Base-by-base conservation (phyloP, 805 yeast species). In the Metschnikowia lunata region DNA sequence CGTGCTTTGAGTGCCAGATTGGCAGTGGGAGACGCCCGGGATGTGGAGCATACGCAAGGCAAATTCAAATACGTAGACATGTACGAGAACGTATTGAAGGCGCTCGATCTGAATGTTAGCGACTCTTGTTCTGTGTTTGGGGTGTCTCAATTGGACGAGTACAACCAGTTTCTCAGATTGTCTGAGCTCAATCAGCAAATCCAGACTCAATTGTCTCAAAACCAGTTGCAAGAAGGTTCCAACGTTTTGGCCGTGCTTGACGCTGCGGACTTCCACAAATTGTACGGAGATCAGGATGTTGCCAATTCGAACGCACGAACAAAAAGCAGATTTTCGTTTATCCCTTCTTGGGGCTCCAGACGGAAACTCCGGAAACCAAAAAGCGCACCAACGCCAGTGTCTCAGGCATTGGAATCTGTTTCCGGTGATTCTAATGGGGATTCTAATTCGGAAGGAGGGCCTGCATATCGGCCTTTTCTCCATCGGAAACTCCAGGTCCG, bases 401-500 rank as follows among this genome's bases (percentile, higher is more conserved):
- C 10, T 12, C n/a, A 29, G n/a, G n/a, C 31, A 12, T 4, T 10
- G 3, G n/a, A 6, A 10, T 10, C 10, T 6, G 31, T 29, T 29
- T 29, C 31, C 10, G n/a, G n/a, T 10, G 10, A 10, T 10, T 10
- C 31, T 12, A 12, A 29, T 29, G n/a, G n/a, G 2, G 10, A 10
- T 10, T 10, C 31, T 12, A 12, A 29, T 29, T 29, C 31, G 31
- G 23, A 23, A 27, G 30, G 27, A 6, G 45, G 23, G 43, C 36
- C 13, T 13, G 14, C 9, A 11, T 35, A 36, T n/a, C 39, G 35
- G 7, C 18, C 37, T 8, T 40, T 53, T 30, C 55, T 82, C 36
- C 85, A 80, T 48, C 65, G 90, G 45, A 79, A 78, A 48, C 66
- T 85, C 36, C 74, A 75, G 42, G 79, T 80, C 27, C 64, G 88